Conservation (phyloP, 257 asterid genomes). For the Jaltomata sinuosa region DNA sequence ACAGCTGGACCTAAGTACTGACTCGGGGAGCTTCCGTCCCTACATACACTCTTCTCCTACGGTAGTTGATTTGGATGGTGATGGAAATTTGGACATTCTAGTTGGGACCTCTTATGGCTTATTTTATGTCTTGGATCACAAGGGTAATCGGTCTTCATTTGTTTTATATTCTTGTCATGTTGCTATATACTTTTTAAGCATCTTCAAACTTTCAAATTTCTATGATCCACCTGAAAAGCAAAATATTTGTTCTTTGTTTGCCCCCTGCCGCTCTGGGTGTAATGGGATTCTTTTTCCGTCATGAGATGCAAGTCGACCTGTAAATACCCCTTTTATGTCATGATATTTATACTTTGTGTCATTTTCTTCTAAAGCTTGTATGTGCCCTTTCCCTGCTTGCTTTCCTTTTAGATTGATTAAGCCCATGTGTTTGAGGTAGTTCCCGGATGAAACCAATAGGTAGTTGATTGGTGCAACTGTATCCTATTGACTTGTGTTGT, state of each 20-base stretch:
- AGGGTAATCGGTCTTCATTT: conserved; percentile 34
- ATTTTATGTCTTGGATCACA: conserved; percentile 96
- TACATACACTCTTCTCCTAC: conserved; percentile 95
- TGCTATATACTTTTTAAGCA: background rate
- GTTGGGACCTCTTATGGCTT: conserved; percentile 97
- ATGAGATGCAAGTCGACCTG: background rate
- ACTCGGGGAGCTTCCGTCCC: conserved; percentile 74
- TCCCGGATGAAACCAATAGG: background rate
- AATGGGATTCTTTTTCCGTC: background rate
- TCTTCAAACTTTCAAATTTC: background rate
- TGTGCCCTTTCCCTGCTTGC: background rate
- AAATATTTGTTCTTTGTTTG: background rate
- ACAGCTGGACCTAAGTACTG: conserved; percentile 82
- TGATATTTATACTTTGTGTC: background rate
- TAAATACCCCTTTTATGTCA: background rate
- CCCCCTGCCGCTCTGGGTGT: background rate
- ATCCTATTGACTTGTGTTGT: background rate
- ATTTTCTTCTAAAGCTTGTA: background rate
- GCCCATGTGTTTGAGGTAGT: background rate
- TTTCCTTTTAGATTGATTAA: background rate
- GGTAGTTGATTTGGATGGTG: conserved; percentile 96
- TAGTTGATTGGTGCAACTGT: background rate
- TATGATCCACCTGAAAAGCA: background rate
- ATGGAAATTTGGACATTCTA: conserved; percentile 92
- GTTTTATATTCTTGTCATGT: background rate